Evolutionary conservation across 495 filamentous ascomycete species (phyloP), one percentile per base, ranked within the genome.

Genomic region (Neurospora sublineolata): DNA sequence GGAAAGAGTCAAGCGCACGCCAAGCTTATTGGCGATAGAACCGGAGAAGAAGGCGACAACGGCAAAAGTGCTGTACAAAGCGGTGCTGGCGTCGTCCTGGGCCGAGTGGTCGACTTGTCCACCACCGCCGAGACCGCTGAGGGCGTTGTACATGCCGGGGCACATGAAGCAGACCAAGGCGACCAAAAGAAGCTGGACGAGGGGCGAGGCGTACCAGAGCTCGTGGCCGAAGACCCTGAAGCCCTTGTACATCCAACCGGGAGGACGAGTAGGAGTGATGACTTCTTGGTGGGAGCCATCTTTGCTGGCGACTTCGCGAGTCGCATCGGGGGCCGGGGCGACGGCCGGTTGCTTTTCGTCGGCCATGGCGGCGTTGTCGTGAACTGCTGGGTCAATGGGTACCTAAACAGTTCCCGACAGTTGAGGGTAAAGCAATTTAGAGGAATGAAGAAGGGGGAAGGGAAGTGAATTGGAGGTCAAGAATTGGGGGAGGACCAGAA

Each of bases 151-250:
- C 84, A 90, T 92, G 78, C 92, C 93, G 6, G 93, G 93, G 77
- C 93, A 96, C 72, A 97, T 83, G 86, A 97, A 97, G 81, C 93
- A 97, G 70, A 95, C 92, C 74, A 94, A 86, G 23, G 92, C 88
- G 58, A 94, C 90, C 81, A 96, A 83, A 37, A 91, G 72, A 46
- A 94, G 83, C 80, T 94, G 92, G 41, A 87, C 79, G 75, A 89
- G 87, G 4, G 92, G 92, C 36, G 91, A 93, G 68, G 92, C 92
- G 82, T 90, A 94, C 85, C 88, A 93, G 6, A 90, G 70, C 73
- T 85, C 86, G 76, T 76, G 85, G 20, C 78, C 78, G 58, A 86
- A 86, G 68, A 92, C 68, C 67, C 80, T 86, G 67, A 89, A 71
- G 44, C 86, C 86, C 77, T 87, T 89, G 83, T 93, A 93, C 83